Conservation (phyloP, 2,329 filamentous ascomycete genomes). For the Fusarium annulatum region DNA sequence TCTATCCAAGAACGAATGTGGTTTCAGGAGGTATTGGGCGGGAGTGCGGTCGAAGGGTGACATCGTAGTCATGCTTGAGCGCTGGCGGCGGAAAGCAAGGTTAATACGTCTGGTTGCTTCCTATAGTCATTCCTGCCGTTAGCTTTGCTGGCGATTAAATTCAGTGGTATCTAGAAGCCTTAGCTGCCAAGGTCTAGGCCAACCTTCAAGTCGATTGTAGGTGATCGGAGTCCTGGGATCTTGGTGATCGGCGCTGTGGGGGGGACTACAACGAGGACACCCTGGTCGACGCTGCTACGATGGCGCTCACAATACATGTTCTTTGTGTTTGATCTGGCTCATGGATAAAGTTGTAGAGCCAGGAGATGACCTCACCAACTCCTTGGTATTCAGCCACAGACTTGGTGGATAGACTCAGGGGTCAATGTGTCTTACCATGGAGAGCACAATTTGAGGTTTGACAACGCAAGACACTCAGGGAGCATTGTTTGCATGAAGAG, state of each 20-base stretch:
- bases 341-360: background rate
- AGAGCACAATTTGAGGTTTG: background rate
- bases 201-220: background rate
- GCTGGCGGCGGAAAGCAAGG: background rate
- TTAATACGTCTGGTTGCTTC: background rate
- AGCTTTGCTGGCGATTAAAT: background rate
- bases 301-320: background rate
- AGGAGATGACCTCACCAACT: background rate
- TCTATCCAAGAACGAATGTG: too few species aligned
- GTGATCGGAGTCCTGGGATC: background rate
- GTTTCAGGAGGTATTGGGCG: background rate
- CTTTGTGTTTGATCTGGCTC: too few species aligned
- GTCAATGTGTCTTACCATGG: background rate
- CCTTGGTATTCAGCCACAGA: background rate
- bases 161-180: too few species aligned
- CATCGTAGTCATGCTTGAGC: background rate
- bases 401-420: background rate
- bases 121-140: background rate
- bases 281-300: too few species aligned
- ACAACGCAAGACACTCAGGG: too few species aligned
- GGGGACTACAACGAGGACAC: too few species aligned
- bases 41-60: background rate
- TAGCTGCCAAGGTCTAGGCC: background rate
- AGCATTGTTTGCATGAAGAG: background rate
- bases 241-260: background rate